Conservation (phyloP, 2,329 filamentous ascomycete species). For the Monosporascus sp. region DNA sequence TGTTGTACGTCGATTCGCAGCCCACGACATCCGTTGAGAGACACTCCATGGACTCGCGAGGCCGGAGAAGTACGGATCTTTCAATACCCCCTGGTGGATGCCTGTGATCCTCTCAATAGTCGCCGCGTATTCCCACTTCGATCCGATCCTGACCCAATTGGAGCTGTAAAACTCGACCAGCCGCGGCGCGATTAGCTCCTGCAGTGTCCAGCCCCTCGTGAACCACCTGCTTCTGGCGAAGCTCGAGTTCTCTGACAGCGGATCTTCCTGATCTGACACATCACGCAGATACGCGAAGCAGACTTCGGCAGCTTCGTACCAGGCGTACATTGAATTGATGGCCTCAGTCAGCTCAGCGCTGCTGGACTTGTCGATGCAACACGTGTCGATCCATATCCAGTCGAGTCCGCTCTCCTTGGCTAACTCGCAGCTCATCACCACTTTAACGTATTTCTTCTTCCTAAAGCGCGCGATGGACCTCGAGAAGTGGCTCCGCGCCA, state of each 20-base stretch:
- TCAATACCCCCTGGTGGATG: constrained; percentile 9
- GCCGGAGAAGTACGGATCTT: not conserved
- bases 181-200: constrained; percentile 9
- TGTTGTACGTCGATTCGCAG: not conserved
- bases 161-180: constrained; percentile 11
- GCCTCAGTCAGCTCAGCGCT: not conserved
- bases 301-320: not conserved
- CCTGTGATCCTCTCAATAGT: constrained; percentile 22
- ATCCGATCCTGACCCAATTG: constrained; percentile 6
- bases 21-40: constrained; percentile 4
- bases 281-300: not conserved
- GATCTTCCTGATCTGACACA: not conserved
- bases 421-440: not conserved
- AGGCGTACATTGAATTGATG: not conserved
- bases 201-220: constrained; percentile 4
- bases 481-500: not conserved
- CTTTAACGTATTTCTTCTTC: not conserved
- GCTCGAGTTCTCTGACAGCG: not conserved
- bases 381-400: not conserved
- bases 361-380: constrained; percentile 2
- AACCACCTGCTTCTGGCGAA: constrained; percentile 2
- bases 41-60: not conserved
- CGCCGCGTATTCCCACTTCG: constrained; percentile 5
- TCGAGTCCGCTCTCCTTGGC: not conserved
- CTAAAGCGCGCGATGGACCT: not conserved